phyloP scores from a whole-genome alignment of 164 flowering plant genomes.

The Amborella trichopoda region DNA sequence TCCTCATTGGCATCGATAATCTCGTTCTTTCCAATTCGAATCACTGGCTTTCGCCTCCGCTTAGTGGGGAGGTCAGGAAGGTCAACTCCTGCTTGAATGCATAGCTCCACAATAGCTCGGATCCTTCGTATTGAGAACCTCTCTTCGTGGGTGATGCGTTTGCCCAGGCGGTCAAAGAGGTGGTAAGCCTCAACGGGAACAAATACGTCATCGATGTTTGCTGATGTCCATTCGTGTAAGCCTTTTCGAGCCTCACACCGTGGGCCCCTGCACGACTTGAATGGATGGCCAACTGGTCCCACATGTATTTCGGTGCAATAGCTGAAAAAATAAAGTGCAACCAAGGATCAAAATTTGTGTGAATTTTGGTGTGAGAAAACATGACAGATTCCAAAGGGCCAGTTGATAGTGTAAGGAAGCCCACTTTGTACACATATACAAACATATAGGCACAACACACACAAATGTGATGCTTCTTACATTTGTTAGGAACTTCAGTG shows the following conservation, averaged over 20 bases:
- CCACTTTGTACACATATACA: too few species aligned
- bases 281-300: constrained; percentile 81
- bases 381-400: too few species aligned
- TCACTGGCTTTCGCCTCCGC: constrained; percentile 83
- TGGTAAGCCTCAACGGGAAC: constrained; percentile 73
- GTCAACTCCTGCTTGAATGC: constrained; percentile 94
- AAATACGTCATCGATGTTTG: constrained; percentile 58
- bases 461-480: too few species aligned
- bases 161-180: constrained; percentile 78
- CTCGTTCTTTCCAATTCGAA: constrained; percentile 60
- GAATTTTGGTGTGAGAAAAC: too few species aligned
- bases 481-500: too few species aligned
- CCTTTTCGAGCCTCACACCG: constrained; percentile 45
- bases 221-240: constrained; percentile 66
- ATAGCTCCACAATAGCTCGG: constrained; percentile 87
- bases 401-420: too few species aligned
- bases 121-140: constrained; percentile 74
- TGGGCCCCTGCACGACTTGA: constrained; percentile 78
- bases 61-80: constrained; percentile 80
- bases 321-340: too few species aligned
- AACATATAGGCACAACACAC: too few species aligned
- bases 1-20: constrained; percentile 90
- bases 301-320: constrained; percentile 89
- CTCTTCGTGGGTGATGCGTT: constrained; percentile 68
- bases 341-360: too few species aligned